phyloP scores from a whole-genome alignment of 1,284 basidiomycete genomes.

The Cryptococcus amylolentus region DNA sequence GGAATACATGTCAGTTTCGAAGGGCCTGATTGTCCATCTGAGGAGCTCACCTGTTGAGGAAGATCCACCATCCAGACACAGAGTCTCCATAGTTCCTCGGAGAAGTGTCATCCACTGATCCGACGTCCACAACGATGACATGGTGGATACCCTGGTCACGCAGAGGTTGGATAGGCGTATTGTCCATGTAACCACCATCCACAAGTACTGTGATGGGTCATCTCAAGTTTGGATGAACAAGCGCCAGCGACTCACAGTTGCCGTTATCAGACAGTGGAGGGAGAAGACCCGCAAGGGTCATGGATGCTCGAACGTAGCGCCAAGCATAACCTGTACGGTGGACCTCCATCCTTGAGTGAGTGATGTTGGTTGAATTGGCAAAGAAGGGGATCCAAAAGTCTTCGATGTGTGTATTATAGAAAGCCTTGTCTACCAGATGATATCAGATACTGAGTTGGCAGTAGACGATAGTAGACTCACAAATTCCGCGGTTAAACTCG shows the following conservation, averaged over 20 bases:
- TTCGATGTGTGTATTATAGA: conserved; percentile 93
- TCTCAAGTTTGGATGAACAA: conserved; percentile 21
- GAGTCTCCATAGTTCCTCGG: conserved; percentile 92
- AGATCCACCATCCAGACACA: conserved; percentile 94
- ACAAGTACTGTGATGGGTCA: conserved; percentile 60
- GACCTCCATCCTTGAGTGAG: conserved; percentile 92
- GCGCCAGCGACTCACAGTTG: conserved; percentile 53
- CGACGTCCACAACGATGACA: conserved; percentile 96
- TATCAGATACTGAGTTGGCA: neutral
- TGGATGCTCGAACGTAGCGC: conserved; percentile 76
- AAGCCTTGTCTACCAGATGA: conserved; percentile 51
- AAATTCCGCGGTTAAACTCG: conserved; percentile 62
- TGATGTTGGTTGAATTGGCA: conserved; percentile 99
- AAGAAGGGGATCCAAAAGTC: conserved; percentile 99
- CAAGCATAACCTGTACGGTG: conserved; percentile 95
- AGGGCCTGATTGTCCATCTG: too few relatives aligned
- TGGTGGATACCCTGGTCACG: conserved; percentile 83
- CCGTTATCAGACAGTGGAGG: conserved; percentile 95
- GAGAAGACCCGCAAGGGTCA: conserved; percentile 92
- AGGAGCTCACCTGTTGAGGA: conserved; percentile 74
- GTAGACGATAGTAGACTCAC: conserved; percentile 62
- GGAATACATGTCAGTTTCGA: neutral
- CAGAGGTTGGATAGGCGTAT: conserved; percentile 86
- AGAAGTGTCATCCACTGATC: conserved; percentile 91
- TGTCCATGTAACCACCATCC: conserved; percentile 92